Evolutionary conservation across 2,329 filamentous ascomycete species (phyloP), one percentile per base, ranked within the genome.

Genomic region (Verticillium klebahnii): DNA sequence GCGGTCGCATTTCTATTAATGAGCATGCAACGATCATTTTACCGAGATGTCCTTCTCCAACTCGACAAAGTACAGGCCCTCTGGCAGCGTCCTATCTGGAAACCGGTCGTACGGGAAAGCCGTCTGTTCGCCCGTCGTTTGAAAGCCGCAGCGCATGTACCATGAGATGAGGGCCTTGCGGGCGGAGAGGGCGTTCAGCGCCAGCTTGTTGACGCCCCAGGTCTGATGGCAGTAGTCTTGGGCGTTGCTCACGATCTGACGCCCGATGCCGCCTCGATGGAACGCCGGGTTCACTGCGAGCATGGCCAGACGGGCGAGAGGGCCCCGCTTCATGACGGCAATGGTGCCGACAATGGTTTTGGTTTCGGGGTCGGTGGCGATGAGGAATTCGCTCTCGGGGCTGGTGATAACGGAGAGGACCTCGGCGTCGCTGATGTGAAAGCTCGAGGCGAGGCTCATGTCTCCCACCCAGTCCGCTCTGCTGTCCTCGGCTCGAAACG

Each of bases 401-500:
- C 66, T 66, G 15, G 58, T 56, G 57, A 80, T 76, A 1, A 61
- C 67, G 23, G 62, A 57, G 25, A 66, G 19, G 2, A 74, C 63
- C 5, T 70, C 65, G 2, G 69, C 62, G 36, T 69, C 55, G n/a
- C 64, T 56, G 29, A 71, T 59, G 8, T 57, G 63, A 45, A 74
- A 73, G 45, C 61, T 60, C 2, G 66, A 62, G 2, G 66, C 65
- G 37, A 74, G 69, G 4, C 69, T 70, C 37, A 72, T 67, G 60
- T 76, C 68, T 4, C 70, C 77, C 0, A 73, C 73, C 74, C 74
- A 77, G 61, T 68, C 63, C 60, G 70, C 61, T 57, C 77, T 68
- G 62, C 63, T 73, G 52, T 79, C 77, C 3, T 72, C 68, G 55
- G 76, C 69, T 37, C 75, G 76, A 56, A 80, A 80, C 0, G 78